Conservation (phyloP, 1,284 basidiomycete species). For the Mycosarcoma mackinlayi region DNA sequence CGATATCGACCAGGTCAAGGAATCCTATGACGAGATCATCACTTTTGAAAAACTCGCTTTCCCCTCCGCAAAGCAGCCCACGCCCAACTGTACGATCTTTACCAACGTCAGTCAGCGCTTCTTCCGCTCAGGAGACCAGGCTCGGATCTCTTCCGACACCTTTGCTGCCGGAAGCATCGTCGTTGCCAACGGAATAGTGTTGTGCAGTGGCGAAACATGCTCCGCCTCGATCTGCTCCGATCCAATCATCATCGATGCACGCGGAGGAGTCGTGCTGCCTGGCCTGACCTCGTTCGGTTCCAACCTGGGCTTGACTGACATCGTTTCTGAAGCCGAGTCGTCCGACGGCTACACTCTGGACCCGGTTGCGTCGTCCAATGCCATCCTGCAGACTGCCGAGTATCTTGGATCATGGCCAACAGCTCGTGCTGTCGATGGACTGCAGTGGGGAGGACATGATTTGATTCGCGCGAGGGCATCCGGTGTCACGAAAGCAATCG, state of each 20-base stretch:
- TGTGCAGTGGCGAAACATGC: conserved; percentile 36
- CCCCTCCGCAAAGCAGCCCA: conserved; percentile 33
- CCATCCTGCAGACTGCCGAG: conserved; percentile 12
- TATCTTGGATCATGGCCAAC: conserved; percentile 29
- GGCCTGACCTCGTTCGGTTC: conserved; percentile 55
- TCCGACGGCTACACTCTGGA: conserved; percentile 46
- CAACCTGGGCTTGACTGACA: conserved; percentile 59
- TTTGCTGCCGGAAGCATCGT: conserved; percentile 23
- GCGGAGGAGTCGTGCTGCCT: conserved; percentile 46
- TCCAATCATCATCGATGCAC: conserved; percentile 20
- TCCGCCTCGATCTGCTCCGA: conserved; percentile 5
- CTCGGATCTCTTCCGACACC: conserved; percentile 3
- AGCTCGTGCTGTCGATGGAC: conserved; percentile 52
- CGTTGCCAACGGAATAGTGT: conserved; percentile 39
- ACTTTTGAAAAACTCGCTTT: conserved; percentile 44
- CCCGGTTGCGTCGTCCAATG: conserved; percentile 10
- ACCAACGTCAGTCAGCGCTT: conserved; percentile 47
- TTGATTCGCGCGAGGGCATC: conserved; percentile 69
- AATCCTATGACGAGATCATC: conserved; percentile 40
- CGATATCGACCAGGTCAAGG: conserved; percentile 50
- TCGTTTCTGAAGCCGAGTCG: conserved; percentile 50
- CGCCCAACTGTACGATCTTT: conserved; percentile 37
- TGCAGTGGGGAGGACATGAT: conserved; percentile 59
- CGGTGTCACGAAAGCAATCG: conserved; percentile 75
- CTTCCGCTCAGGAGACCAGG: conserved; percentile 4